Percentiles rank a stretch among this genome's conserved stretches.
phyloP scores from a whole-genome alignment of 2,329 filamentous ascomycete species.

The Nakataea oryzae region DNA sequence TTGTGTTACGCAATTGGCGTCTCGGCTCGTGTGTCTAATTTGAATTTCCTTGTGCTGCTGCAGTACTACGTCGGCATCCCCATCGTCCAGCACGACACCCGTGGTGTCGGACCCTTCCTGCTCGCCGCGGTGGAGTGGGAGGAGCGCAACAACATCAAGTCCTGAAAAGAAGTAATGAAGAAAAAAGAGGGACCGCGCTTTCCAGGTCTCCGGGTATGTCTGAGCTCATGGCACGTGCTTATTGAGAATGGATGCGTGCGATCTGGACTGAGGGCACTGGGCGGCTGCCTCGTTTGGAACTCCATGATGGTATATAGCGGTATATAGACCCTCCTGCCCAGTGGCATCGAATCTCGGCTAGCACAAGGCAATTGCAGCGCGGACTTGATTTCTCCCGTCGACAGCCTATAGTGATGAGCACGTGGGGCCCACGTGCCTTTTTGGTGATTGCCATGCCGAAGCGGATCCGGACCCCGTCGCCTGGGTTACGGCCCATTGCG shows the following conservation, averaged over 20 bases:
- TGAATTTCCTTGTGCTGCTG: neutral
- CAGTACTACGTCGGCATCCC: neutral
- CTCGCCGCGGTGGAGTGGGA: slow-evolving; percentile 2
- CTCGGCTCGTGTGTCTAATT: neutral
- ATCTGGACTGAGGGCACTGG: too few species aligned
- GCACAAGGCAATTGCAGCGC: neutral
- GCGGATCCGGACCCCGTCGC: neutral
- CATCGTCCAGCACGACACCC: neutral
- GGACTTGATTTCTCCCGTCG: too few species aligned
- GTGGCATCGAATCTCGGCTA: neutral
- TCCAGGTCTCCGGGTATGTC: neutral
- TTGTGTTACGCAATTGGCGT: neutral
- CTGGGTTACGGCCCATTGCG: too few species aligned
- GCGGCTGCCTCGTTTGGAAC: too few species aligned
- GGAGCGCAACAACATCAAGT: slow-evolving; percentile 1
- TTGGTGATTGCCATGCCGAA: neutral
- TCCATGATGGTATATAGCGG: too few species aligned
- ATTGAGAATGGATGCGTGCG: too few species aligned
- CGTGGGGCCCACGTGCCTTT: neutral
- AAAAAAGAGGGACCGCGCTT: neutral
- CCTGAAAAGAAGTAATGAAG: neutral
- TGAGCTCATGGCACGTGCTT: too few species aligned
- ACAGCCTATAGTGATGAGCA: neutral
- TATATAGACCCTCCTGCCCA: rapidly evolving
- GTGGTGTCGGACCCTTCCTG: neutral